Evolutionary conservation across 169 alveolate species (phyloP).

Genomic region (Plasmodium vinckei): DNA sequence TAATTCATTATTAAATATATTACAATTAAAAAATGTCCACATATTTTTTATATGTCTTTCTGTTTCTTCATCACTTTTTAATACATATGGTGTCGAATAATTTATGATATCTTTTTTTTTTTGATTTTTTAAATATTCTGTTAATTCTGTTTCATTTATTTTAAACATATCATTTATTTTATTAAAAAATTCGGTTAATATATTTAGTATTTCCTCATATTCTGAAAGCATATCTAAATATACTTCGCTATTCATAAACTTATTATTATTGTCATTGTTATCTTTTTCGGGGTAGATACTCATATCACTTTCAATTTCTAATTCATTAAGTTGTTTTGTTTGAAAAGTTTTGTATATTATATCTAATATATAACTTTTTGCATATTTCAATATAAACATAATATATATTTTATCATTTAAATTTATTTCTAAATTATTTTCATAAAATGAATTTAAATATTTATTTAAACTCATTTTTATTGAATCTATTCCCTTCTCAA

Average conservation of each 20-base stretch:
- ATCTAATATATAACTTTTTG: slow-evolving; percentile 44
- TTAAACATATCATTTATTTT: slow-evolving; percentile 41
- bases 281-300: slow-evolving; percentile 5
- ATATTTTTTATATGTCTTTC: slow-evolving; percentile 69
- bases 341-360: slow-evolving; percentile 64
- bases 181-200: slow-evolving; percentile 31
- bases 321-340: slow-evolving; percentile 33
- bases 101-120: slow-evolving; percentile 16
- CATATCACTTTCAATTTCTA: slow-evolving; percentile 63
- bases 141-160: slow-evolving; percentile 32
- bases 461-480: slow-evolving; percentile 39
- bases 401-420: slow-evolving; percentile 56
- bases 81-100: slow-evolving; percentile 66
- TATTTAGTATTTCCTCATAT: slow-evolving; percentile 62
- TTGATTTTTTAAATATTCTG: slow-evolving; percentile 27
- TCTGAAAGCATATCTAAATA: slow-evolving; percentile 41
- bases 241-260: slow-evolving; percentile 27
- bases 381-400: slow-evolving; percentile 55
- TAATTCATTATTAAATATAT: slow-evolving; percentile 44
- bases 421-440: slow-evolving; percentile 17
- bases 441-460: slow-evolving; percentile 49
- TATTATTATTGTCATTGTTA: background rate
- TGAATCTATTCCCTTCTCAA: slow-evolving; percentile 52
- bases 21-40: slow-evolving; percentile 69
- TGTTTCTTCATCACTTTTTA: slow-evolving; percentile 45